These are phyloP conservation scores for Cyclostephanos invisitatus DNA, from an alignment of 108 stramenopile genomes.

Conservation along the genomic window DNA sequence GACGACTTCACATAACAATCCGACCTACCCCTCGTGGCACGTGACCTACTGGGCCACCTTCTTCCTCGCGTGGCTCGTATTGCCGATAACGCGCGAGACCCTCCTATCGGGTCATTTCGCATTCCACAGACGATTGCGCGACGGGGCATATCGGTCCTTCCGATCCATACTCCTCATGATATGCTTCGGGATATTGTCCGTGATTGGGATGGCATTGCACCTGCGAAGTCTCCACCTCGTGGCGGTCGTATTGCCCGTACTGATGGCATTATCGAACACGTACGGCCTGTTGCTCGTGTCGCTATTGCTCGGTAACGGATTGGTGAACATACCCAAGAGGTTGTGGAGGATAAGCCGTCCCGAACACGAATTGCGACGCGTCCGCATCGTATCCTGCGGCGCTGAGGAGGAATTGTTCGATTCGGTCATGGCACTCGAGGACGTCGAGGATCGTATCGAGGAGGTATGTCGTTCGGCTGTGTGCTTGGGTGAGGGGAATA, in stretches of 20 bases:
- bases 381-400: slow-evolving; percentile 56
- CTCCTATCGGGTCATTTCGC: slow-evolving; percentile 73
- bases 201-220: slow-evolving; percentile 49
- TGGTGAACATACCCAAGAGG: slow-evolving; percentile 75
- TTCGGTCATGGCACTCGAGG: slow-evolving; percentile 64
- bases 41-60: slow-evolving; percentile 81
- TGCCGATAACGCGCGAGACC: slow-evolving; percentile 63
- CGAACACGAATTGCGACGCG: slow-evolving; percentile 57
- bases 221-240: slow-evolving; percentile 37
- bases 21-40: slow-evolving; percentile 52
- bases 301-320: slow-evolving; percentile 75
- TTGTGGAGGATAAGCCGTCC: slow-evolving; percentile 68
- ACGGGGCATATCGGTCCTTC: slow-evolving; percentile 50
- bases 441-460: slow-evolving; percentile 57
- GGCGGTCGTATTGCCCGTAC: slow-evolving; percentile 47
- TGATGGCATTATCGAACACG: slow-evolving; percentile 86
- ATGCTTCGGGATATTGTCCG: slow-evolving; percentile 25
- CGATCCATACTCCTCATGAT: slow-evolving; percentile 21
- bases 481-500: slow-evolving; percentile 26
- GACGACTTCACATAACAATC: slow-evolving; percentile 24
- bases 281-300: slow-evolving; percentile 82
- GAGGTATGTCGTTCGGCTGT: slow-evolving; percentile 35
- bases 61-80: slow-evolving; percentile 69
- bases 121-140: slow-evolving; percentile 44
- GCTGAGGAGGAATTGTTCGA: slow-evolving; percentile 66